phyloP scores from a whole-genome alignment of 345 rosid genomes.

The Limnanthes douglasii region DNA sequence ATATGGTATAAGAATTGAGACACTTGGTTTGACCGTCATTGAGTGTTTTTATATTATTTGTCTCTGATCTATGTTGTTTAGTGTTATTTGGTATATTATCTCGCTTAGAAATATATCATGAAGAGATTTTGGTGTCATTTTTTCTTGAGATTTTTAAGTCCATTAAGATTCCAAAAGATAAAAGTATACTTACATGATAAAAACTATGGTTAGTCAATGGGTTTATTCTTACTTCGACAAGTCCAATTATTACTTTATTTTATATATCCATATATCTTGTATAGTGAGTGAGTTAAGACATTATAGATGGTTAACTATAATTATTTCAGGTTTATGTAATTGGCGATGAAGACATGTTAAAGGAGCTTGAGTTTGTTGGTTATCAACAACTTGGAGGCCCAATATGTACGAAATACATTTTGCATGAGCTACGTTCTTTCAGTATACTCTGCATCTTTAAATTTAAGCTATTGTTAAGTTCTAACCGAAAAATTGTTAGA shows the following conservation, averaged over 20 bases:
- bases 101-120: conserved; percentile 40
- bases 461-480: too few species aligned
- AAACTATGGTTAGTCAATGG: too few species aligned
- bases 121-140: conserved; percentile 91
- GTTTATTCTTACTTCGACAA: too few species aligned
- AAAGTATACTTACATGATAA: too few species aligned
- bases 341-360: conserved; percentile 95
- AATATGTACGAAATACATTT: conserved; percentile 28
- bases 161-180: conserved; percentile 79
- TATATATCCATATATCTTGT: background rate
- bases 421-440: conserved; percentile 2
- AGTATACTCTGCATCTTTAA: too few species aligned
- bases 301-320: conserved; percentile 7
- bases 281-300: background rate
- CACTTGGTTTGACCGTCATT: conserved; percentile 62
- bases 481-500: too few species aligned
- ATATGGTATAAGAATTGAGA: conserved; percentile 86
- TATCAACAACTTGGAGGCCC: conserved; percentile 91
- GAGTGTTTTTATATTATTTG: conserved; percentile 33
- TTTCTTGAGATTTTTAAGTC: conserved; percentile 91
- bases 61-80: background rate
- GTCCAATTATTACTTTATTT: conserved; percentile 2
- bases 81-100: background rate
- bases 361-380: conserved; percentile 97
- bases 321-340: conserved; percentile 70